A percentile compares a stretch with the other conserved stretches of the same genome.
phyloP scores from a whole-genome alignment of 192 early-diverging fungal species.

The Umbelopsis sp. region DNA sequence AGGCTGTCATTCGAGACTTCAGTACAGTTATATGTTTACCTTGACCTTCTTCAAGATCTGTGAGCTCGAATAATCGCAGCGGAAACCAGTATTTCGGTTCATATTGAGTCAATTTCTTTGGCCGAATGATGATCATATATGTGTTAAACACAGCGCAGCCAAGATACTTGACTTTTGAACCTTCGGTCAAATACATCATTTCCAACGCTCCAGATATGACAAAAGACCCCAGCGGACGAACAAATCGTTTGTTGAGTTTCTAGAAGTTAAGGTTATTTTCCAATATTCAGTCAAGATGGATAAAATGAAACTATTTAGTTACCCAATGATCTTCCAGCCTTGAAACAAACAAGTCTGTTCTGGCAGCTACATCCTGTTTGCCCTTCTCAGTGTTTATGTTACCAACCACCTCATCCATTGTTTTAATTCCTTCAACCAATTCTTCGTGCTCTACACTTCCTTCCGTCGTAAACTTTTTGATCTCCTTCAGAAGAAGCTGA shows the following conservation, averaged over 20 bases:
- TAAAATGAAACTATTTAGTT: neutral
- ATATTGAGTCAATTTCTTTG: constrained; percentile 49
- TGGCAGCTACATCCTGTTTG: constrained; percentile 27
- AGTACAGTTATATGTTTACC: constrained; percentile 20
- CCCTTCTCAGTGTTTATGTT: constrained; percentile 43
- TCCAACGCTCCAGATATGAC: constrained; percentile 50
- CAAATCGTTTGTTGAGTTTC: constrained; percentile 39
- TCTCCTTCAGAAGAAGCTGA: constrained; percentile 74
- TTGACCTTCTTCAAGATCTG: constrained; percentile 47
- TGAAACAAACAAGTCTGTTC: constrained; percentile 36
- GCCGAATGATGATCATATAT: constrained; percentile 60
- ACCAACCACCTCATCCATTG: constrained; percentile 43
- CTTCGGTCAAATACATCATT: constrained; percentile 42
- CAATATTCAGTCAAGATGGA: neutral
- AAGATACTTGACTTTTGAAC: constrained; percentile 50
- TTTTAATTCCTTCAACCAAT: constrained; percentile 29
- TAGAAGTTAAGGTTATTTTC: neutral
- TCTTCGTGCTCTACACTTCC: constrained; percentile 39
- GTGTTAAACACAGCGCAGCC: constrained; percentile 67
- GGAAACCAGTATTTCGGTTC: constrained; percentile 72
- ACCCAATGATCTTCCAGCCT: constrained; percentile 35
- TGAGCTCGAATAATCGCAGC: constrained; percentile 57
- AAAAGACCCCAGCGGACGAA: constrained; percentile 40
- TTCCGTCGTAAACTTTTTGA: constrained; percentile 54
- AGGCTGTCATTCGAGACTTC: neutral